Evolutionary conservation across 768 basidiomycete species (phyloP).

Genomic region (Lactarius tabidus): DNA sequence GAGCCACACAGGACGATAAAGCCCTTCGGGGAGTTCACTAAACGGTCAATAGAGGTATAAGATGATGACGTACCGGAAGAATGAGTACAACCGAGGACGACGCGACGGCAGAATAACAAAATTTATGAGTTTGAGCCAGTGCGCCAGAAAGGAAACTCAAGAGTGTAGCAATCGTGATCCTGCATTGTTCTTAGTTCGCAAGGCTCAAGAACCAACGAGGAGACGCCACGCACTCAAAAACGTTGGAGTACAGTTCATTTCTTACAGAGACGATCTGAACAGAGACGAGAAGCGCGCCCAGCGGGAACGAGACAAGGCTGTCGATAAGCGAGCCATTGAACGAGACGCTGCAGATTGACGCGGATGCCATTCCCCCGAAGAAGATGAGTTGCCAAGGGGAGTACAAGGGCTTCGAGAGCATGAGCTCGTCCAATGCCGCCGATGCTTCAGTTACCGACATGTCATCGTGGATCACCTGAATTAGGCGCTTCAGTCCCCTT

Average conservation of each 20-base stretch:
- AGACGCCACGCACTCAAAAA: slow-evolving; percentile 58
- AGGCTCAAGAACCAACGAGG: slow-evolving; percentile 7
- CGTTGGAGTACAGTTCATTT: slow-evolving; percentile 75
- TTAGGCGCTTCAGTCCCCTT: slow-evolving; percentile 1
- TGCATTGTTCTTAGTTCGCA: slow-evolving; percentile 27
- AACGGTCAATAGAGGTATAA: not conserved
- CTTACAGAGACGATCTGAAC: slow-evolving; percentile 68
- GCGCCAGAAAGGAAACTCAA: slow-evolving; percentile 78
- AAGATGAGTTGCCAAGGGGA: slow-evolving; percentile 56
- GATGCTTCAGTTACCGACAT: slow-evolving; percentile 72
- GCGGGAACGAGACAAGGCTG: slow-evolving; percentile 62
- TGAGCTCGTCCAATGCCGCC: slow-evolving; percentile 62
- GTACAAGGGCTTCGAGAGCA: slow-evolving; percentile 63
- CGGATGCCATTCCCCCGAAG: slow-evolving; percentile 74
- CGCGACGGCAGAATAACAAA: slow-evolving; percentile 80
- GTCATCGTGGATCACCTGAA: slow-evolving; percentile 77
- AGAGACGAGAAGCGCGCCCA: slow-evolving; percentile 69
- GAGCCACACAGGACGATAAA: slow-evolving; percentile 69
- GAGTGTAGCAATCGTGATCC: slow-evolving; percentile 74
- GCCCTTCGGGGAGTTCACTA: slow-evolving; percentile 35
- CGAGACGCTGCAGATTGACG: slow-evolving; percentile 66
- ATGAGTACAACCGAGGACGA: slow-evolving; percentile 77
- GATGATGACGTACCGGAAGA: slow-evolving; percentile 50
- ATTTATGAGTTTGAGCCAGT: slow-evolving; percentile 57
- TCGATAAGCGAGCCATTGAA: slow-evolving; percentile 80